Base-by-base conservation (phyloP, 75 land plant genomes). In the Pinus tabuliformis region DNA sequence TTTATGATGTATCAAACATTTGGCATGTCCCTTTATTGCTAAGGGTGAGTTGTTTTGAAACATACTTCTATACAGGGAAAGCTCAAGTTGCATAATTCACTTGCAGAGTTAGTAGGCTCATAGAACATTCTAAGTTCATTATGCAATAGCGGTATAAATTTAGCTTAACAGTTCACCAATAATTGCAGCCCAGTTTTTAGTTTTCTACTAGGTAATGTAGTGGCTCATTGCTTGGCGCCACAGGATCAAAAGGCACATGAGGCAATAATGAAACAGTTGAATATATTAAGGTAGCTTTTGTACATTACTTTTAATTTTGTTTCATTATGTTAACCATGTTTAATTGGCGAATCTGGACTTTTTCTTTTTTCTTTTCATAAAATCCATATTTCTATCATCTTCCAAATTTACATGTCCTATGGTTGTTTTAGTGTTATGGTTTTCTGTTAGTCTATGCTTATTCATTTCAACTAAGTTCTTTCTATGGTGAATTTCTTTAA, bases 1-100 rank as follows among this genome's bases (percentile, higher is more conserved):
- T 96, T 45, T 89, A 92, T 75, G 97, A 96, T 84, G 99, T 96
- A 76, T 86, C 99, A 65, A 96, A 96, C 78, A 94, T 96, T 77
- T 96, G 95, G 97, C 99, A 96, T 74, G 73, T 96, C 72, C 99
- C 99, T 68, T 88, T 94, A 21, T 74, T 96, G 61, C 88, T 96
- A 14, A 80, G 88, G 82, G 99, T 96, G 75, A 73, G 94, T 82
- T 36, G 1, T 81, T n/a, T 22, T 62, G 58, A 64, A 59, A 28
- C 59, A n/a, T 3, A 59, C 36, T 36, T 78, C 26, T 42, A 3
- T 68, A 42, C 8, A 52, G 49, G 72, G 21, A 68, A 42, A 42
- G 52, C 1, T n/a, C 42, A 68, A 21, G 72, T n/a, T 68, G 72
- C 72, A 39, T n/a, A 22, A n/a, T 42, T 68, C 20, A 42, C 24